phyloP scores from a whole-genome alignment of 1,284 basidiomycete genomes.

The Hypsizygus ulmarius region DNA sequence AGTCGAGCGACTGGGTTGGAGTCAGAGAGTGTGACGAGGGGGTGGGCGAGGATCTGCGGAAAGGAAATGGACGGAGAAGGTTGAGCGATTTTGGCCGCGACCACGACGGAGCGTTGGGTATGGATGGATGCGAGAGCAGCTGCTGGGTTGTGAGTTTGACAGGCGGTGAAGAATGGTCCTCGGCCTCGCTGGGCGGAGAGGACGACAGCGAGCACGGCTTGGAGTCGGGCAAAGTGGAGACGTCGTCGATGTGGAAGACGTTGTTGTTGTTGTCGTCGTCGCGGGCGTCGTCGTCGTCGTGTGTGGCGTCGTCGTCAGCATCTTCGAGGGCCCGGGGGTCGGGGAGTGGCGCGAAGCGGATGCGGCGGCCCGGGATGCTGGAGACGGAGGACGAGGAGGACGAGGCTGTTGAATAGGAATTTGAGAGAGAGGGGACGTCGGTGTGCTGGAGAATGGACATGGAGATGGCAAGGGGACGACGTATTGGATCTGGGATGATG shows the following conservation, averaged over 20 bases:
- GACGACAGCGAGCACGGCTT: conserved; percentile 23
- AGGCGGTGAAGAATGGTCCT: conserved; percentile 16
- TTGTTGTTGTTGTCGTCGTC: conserved; percentile 24
- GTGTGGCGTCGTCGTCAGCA: conserved; percentile 42
- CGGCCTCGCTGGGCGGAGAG: conserved; percentile 21
- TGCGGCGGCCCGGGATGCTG: conserved; percentile 34
- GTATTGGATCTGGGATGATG: conserved; percentile 1
- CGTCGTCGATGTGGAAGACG: conserved; percentile 29
- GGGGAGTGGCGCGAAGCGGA: conserved; percentile 78
- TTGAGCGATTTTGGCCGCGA: conserved; percentile 33
- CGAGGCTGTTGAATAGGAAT: conserved; percentile 17
- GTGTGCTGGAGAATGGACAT: conserved; percentile 7
- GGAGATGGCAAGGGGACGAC: conserved; percentile 11
- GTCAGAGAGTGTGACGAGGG: conserved; percentile 30
- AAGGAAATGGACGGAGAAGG: conserved; percentile 32
- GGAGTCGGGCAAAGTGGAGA: conserved; percentile 23
- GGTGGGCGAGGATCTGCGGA: conserved; percentile 22
- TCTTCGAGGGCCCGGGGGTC: conserved; percentile 45
- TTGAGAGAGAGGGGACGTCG: conserved; percentile 12
- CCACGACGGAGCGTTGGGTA: conserved; percentile 32
- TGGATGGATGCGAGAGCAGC: conserved; percentile 28
- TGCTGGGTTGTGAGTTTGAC: conserved; percentile 19
- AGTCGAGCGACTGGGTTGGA: conserved; percentile 33
- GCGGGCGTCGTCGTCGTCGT: conserved; percentile 37
- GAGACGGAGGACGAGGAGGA: conserved; percentile 22